These are phyloP conservation scores for Raphanus raphanistrum DNA, from an alignment of 345 rosid genomes.

Conservation along the genomic window DNA sequence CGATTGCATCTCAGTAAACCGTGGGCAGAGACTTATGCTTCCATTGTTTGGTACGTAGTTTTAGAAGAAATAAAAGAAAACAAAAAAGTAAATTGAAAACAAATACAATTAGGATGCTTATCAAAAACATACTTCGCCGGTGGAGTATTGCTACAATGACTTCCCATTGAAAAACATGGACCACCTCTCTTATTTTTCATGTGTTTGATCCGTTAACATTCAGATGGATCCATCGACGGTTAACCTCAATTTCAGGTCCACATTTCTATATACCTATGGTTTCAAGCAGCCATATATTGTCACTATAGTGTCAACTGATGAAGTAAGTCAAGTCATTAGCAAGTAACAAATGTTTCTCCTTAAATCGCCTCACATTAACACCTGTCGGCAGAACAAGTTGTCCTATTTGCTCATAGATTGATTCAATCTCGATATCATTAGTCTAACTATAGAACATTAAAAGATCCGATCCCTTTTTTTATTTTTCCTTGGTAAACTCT, in stretches of 20 bases:
- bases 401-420: neutral
- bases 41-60: neutral
- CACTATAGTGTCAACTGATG: neutral
- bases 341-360: neutral
- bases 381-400: conserved; percentile 1
- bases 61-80: no score
- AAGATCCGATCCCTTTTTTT: neutral
- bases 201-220: conserved; percentile 3
- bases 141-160: conserved; percentile 25
- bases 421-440: neutral
- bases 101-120: neutral
- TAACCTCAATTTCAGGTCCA: conserved; percentile 32
- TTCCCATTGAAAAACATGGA: conserved; percentile 10
- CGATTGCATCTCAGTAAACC: conserved; percentile 7
- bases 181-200: conserved; percentile 8
- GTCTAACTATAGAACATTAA: no score
- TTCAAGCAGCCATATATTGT: conserved; percentile 3
- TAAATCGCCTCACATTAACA: neutral
- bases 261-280: conserved; percentile 2
- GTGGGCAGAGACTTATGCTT: neutral
- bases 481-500: neutral
- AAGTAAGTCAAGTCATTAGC: conserved; percentile 6
- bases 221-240: conserved; percentile 18
- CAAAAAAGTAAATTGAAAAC: no score
- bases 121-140: conserved; percentile 2